Conservation (phyloP, 2,329 filamentous ascomycete genomes). For the Ophiocordyceps unilateralis region DNA sequence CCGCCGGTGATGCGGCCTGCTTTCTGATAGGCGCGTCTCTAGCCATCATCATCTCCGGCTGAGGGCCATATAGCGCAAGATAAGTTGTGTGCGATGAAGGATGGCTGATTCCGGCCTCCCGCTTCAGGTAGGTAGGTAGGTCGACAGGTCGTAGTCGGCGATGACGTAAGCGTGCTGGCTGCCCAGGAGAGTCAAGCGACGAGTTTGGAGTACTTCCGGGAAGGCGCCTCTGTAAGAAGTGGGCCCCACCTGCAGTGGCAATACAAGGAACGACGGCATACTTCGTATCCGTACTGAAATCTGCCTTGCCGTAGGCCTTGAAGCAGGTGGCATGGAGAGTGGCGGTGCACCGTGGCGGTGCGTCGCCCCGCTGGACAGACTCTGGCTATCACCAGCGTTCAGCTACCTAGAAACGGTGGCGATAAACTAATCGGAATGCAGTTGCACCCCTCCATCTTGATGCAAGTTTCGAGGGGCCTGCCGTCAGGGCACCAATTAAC, state of each 20-base stretch:
- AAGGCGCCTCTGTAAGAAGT: background rate
- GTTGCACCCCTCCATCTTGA: too few species aligned
- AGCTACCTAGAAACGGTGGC: background rate
- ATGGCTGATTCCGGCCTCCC: background rate
- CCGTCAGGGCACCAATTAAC: background rate
- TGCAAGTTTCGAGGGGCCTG: too few species aligned
- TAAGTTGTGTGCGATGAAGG: background rate
- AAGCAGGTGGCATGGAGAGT: too few species aligned
- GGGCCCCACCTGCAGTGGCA: background rate
- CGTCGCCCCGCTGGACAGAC: too few species aligned
- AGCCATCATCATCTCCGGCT: background rate
- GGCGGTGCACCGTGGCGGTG: too few species aligned
- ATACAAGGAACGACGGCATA: too few species aligned
- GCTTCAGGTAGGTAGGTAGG: background rate
- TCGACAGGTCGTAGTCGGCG: background rate
- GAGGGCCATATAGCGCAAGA: background rate
- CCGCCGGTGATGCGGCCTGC: background rate
- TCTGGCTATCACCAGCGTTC: too few species aligned
- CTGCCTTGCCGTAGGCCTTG: too few species aligned
- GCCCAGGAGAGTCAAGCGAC: background rate
- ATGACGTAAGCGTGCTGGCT: background rate
- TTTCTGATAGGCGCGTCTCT: background rate
- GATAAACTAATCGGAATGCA: too few species aligned
- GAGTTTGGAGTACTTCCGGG: background rate
- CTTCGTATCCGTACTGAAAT: too few species aligned